Evolutionary conservation across 169 alveolate species (phyloP).

Genomic region (Eimeria sp.): DNA sequence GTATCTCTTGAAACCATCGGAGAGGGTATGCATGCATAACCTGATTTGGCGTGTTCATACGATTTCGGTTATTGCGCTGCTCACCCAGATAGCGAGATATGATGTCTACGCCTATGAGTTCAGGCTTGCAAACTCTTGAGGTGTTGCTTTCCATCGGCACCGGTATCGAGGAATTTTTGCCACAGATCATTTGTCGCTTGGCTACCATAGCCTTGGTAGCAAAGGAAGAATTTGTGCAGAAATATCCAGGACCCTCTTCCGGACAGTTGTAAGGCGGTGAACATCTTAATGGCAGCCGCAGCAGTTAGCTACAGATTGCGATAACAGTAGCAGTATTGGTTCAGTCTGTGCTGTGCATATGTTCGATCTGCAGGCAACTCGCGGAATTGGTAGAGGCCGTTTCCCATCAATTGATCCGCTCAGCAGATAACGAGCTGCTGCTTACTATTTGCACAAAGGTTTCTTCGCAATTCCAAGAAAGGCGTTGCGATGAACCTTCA

Average conservation of each 20-base stretch:
- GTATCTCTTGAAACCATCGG: not conserved
- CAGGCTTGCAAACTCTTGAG: slow-evolving; percentile 54
- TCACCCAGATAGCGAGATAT: not conserved
- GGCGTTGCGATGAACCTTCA: slow-evolving; percentile 25
- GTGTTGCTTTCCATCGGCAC: slow-evolving; percentile 48
- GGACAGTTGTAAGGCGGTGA: slow-evolving; percentile 5
- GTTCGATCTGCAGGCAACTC: not conserved
- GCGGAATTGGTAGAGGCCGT: not conserved
- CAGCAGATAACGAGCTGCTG: slow-evolving; percentile 42
- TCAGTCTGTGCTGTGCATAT: not conserved
- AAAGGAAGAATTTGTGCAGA: not conserved
- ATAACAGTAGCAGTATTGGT: not conserved
- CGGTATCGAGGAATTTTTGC: slow-evolving; percentile 43
- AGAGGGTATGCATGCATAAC: slow-evolving; percentile 44
- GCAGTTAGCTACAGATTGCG: not conserved
- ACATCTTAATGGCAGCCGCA: not conserved
- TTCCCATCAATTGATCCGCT: slow-evolving; percentile 1
- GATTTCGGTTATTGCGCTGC: not conserved
- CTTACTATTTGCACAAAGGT: not conserved
- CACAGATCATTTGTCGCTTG: slow-evolving; percentile 53
- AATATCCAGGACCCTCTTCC: not conserved
- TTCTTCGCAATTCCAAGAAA: not conserved
- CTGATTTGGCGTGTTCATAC: not conserved
- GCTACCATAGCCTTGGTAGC: slow-evolving; percentile 50
- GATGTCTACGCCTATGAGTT: not conserved